Evolutionary conservation across 495 filamentous ascomycete species (phyloP), one percentile per base, ranked within the genome.

Genomic region (Aspergillus hancockii): DNA sequence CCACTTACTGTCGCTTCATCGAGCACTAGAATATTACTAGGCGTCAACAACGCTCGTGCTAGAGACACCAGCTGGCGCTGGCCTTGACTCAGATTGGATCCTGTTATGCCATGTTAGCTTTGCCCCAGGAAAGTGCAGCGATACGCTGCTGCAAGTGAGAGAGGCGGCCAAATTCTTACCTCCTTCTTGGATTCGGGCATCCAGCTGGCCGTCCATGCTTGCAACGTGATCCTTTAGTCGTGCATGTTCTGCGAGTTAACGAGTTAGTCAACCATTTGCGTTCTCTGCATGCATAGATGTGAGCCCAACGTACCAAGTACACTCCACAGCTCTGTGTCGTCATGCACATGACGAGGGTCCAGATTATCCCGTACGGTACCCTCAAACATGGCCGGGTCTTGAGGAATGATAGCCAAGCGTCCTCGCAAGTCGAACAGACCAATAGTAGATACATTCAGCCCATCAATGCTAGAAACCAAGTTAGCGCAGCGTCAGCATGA

Each of bases 261-360:
- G 18, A 64, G 67, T 67, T 51, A 65, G 60, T 63, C 28, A 59
- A 38, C 34, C 10, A 46, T 52, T 43, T 23, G 19, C 23, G 4
- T 23, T 18, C 19, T 60, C 8, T 43, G 46, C 32, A 57, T 28
- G 52, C 55, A 63, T 30, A 14, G 36, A 22, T 51, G 50, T 49
- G 41, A 54, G 62, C 62, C 57, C 61, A 61, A 83, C 88, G 69
- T 81, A 93, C 91, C 90, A 50, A 99, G 81, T 40, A 97, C 95
- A 65, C 90, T 93, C 95, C 95, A 99, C 16, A 99, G 85, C 69
- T 97, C 95, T 12, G 92, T 96, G 70, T 99, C 95, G 72, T 96
- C 94, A 68, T 98, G 93, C 52, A 93, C 91, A 73, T 95, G 88
- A 36, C 89, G 90, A 34, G 95, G 95, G 69, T 99, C 95, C 36